A percentile compares a stretch with the other conserved stretches of the same genome.
Evolutionary conservation across 164 flowering plant genomes (phyloP).

Genomic region (Piper longum): DNA sequence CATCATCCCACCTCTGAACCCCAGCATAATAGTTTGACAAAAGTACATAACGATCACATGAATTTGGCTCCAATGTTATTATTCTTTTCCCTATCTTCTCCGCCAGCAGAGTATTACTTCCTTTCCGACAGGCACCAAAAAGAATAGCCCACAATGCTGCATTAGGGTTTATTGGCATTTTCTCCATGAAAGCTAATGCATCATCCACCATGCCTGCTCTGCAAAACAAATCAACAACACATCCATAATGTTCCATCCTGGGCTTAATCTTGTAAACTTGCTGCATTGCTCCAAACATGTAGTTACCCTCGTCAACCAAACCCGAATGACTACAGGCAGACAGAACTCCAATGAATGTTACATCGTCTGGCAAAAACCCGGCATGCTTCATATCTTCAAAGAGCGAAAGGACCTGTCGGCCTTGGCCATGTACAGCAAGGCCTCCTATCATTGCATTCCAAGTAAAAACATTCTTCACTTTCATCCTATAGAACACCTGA

Average conservation of each 20-base stretch:
- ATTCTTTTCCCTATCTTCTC: conserved; percentile 9
- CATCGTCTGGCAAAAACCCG: conserved; percentile 20
- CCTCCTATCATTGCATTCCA: conserved; percentile 32
- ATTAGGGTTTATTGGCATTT: conserved; percentile 15
- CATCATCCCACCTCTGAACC: conserved; percentile 8
- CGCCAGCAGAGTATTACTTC: conserved; percentile 7
- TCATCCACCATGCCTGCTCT: conserved; percentile 16
- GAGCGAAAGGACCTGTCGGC: conserved; percentile 11
- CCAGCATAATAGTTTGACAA: conserved; percentile 18
- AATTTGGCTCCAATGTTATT: conserved; percentile 13
- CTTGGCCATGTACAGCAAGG: conserved; percentile 26
- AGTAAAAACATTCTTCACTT: conserved; percentile 14
- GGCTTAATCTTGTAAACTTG: conserved; percentile 14
- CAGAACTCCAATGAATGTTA: conserved; percentile 23
- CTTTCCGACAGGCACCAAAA: conserved; percentile 11
- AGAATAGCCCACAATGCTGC: conserved; percentile 12
- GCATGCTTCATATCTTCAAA: conserved; percentile 16
- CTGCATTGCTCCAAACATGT: conserved; percentile 15
- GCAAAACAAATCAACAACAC: conserved; percentile 29
- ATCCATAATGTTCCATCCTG: conserved; percentile 31
- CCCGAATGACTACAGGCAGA: conserved; percentile 30
- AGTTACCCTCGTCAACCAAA: conserved; percentile 17
- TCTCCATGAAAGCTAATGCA: conserved; percentile 10
- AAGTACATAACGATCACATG: conserved; percentile 11
- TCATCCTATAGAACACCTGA: conserved; percentile 19